Conservation (phyloP, 495 filamentous ascomycete genomes). For the Penicillium odoratum region DNA sequence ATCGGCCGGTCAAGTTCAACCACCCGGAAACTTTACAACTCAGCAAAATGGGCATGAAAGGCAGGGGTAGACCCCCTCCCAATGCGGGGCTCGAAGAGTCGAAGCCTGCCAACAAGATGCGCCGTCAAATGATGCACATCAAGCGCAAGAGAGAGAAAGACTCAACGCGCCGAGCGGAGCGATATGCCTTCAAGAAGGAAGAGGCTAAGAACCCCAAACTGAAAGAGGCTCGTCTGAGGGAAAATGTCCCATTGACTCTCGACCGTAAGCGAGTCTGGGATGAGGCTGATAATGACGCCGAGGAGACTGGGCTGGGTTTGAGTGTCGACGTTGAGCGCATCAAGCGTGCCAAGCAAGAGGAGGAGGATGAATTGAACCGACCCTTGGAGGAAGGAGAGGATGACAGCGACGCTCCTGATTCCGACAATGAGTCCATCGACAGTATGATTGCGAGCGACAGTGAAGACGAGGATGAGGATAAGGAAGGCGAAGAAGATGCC, state of each 20-base stretch:
- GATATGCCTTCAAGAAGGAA: constrained; percentile 75
- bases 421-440: constrained; percentile 63
- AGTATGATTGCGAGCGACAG: constrained; percentile 65
- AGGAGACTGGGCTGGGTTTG: constrained; percentile 63
- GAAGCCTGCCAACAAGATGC: constrained; percentile 66
- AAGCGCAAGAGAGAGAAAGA: constrained; percentile 74
- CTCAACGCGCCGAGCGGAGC: constrained; percentile 69
- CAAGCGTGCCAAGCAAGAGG: constrained; percentile 68
- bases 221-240: constrained; percentile 64
- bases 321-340: constrained; percentile 76
- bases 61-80: constrained; percentile 30
- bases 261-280: constrained; percentile 94
- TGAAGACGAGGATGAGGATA: constrained; percentile 46
- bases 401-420: constrained; percentile 46
- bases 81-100: constrained; percentile 20
- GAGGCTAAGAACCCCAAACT: constrained; percentile 83
- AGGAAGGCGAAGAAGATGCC: constrained; percentile 42
- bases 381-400: constrained; percentile 35
- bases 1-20: constrained; percentile 1
- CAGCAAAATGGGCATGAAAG: constrained; percentile 29
- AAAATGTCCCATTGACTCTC: constrained; percentile 80
- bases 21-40: not conserved
- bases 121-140: constrained; percentile 71
- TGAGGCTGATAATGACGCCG: constrained; percentile 69
- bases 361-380: constrained; percentile 54